Percentiles rank a stretch among this genome's conserved stretches.
Conservation (phyloP, 805 yeast species). For the Schwanniomyces occidentalis region DNA sequence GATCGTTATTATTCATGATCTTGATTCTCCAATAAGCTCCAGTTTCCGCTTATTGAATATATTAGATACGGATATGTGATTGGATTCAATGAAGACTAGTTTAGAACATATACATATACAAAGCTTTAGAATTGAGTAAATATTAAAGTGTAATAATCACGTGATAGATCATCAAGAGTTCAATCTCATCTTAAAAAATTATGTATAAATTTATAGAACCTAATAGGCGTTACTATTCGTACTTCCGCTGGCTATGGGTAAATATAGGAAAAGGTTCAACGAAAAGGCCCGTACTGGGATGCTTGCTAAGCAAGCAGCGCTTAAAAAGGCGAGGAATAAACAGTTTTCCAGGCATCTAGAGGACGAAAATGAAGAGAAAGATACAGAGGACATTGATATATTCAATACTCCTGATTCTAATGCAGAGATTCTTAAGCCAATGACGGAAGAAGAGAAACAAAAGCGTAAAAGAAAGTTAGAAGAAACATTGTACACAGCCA, state of each 20-base stretch:
- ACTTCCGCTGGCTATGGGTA: no score
- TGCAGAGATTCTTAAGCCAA: constrained; percentile 60
- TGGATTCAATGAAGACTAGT: no score
- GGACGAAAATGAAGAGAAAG: constrained; percentile 30
- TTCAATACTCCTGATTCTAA: constrained; percentile 47
- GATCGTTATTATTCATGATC: constrained; percentile 20
- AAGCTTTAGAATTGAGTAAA: no score
- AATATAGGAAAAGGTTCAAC: constrained; percentile 75
- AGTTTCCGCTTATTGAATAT: no score
- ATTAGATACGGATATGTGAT: no score
- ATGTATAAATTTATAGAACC: no score
- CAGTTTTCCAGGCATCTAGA: constrained; percentile 57
- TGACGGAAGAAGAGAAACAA: constrained; percentile 61
- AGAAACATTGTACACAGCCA: constrained; percentile 56
- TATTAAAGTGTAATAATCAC: no score
- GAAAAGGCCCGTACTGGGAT: constrained; percentile 86
- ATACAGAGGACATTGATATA: constrained; percentile 10
- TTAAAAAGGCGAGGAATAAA: constrained; percentile 67
- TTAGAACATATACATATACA: no score
- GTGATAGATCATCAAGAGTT: no score
- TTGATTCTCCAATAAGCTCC: no score
- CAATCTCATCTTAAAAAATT: no score
- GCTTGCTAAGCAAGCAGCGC: constrained; percentile 73
- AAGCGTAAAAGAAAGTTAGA: constrained; percentile 65
- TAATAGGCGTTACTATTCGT: no score